phyloP scores from a whole-genome alignment of 495 filamentous ascomycete species.

The Lasiosphaeria ovina region DNA sequence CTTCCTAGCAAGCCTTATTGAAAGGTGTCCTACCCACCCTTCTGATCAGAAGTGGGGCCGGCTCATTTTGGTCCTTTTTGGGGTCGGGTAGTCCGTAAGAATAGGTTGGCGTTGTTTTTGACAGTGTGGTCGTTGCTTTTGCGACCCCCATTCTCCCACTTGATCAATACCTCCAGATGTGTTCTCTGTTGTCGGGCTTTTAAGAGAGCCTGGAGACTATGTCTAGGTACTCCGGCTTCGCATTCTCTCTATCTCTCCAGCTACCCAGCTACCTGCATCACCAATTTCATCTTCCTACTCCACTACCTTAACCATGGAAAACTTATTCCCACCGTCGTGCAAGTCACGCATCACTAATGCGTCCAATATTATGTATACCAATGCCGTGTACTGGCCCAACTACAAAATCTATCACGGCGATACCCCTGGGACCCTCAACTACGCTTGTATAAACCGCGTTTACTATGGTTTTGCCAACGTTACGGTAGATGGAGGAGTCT shows the following conservation, averaged over 20 bases:
- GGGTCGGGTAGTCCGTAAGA: no score
- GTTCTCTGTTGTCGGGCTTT: slow-evolving; percentile 8
- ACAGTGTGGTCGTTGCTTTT: no score
- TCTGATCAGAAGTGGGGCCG: no score
- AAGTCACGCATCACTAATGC: slow-evolving; percentile 41
- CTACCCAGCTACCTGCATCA: no score
- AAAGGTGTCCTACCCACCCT: no score
- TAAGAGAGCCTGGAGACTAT: slow-evolving; percentile 16
- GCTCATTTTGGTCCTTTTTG: no score
- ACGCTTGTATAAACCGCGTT: slow-evolving; percentile 63
- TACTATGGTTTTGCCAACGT: slow-evolving; percentile 92
- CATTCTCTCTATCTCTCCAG: slow-evolving; percentile 7
- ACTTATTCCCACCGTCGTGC: slow-evolving; percentile 29
- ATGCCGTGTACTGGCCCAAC: slow-evolving; percentile 91
- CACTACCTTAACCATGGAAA: slow-evolving; percentile 17
- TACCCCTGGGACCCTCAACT: slow-evolving; percentile 73
- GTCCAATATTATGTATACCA: slow-evolving; percentile 56
- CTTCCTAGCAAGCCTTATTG: no score
- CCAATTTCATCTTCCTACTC: no score
- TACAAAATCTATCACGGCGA: slow-evolving; percentile 75
- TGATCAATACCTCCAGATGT: slow-evolving; percentile 17
- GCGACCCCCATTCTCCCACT: no score
- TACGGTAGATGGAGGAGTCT: slow-evolving; percentile 74
- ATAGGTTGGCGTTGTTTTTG: no score
- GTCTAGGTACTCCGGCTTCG: slow-evolving; percentile 13